Percentiles rank a stretch among this genome's conserved stretches.
Evolutionary conservation across 441 rosid species (phyloP).

Genomic region (Corymbia calophylla): DNA sequence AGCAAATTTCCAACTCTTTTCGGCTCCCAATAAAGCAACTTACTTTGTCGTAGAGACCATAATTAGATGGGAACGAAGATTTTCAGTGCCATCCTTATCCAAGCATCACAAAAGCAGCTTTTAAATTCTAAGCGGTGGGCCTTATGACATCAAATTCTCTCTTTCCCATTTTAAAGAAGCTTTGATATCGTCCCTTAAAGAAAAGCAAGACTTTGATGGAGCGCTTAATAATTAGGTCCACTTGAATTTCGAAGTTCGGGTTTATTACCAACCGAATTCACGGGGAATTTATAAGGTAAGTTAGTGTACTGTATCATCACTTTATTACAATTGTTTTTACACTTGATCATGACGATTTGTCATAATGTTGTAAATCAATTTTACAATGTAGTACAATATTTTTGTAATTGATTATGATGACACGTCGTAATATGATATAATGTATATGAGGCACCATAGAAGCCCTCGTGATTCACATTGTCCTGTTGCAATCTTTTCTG

Average conservation of each 20-base stretch:
- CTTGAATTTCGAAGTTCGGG: not conserved
- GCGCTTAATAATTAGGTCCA: not conserved
- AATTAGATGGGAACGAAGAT: not conserved
- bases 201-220: not conserved
- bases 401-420: not conserved
- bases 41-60: not conserved
- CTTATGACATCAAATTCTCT: not conserved
- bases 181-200: not conserved
- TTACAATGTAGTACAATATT: accelerated
- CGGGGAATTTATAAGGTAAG: not conserved
- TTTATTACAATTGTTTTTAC: not conserved
- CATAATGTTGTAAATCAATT: not conserved
- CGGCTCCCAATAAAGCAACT: not conserved
- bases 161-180: not conserved
- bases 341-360: accelerated
- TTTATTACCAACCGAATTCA: not conserved
- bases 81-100: not conserved
- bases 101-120: not conserved
- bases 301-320: not conserved
- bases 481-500: not conserved
- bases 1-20: not conserved
- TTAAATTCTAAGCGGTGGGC: not conserved
- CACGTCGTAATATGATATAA: not conserved
- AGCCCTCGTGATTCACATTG: not conserved
- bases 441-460: not conserved